phyloP scores from a whole-genome alignment of 1,284 basidiomycete species.

The Irpex sp. region DNA sequence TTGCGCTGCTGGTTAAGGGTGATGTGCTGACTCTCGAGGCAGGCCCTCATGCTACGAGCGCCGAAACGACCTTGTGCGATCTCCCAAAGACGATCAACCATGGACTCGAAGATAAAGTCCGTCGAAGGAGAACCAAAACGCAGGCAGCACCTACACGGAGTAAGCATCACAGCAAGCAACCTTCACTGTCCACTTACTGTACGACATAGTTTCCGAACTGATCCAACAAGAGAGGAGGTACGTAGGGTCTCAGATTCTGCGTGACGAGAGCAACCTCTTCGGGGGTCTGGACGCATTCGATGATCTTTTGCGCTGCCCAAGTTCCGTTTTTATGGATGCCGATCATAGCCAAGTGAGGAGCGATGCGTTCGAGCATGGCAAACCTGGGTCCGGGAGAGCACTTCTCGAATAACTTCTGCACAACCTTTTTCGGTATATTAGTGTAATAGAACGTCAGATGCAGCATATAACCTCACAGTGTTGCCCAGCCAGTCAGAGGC shows the following conservation, averaged over 20 bases:
- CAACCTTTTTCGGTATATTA: conserved; percentile 48
- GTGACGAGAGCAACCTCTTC: conserved; percentile 87
- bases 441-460: not conserved
- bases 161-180: conserved; percentile 9
- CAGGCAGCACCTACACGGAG: conserved; percentile 70
- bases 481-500: conserved; percentile 99
- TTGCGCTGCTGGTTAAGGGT: conserved; percentile 89
- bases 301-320: conserved; percentile 99
- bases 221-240: conserved; percentile 92
- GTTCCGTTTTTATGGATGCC: conserved; percentile 99
- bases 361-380: conserved; percentile 90
- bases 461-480: conserved; percentile 76
- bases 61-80: conserved; percentile 96
- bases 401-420: conserved; percentile 96
- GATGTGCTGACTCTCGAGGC: conserved; percentile 87
- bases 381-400: conserved; percentile 78
- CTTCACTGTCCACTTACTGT: conserved; percentile 54
- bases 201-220: conserved; percentile 99
- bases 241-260: conserved; percentile 85
- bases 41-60: conserved; percentile 96
- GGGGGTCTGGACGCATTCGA: conserved; percentile 88
- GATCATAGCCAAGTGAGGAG: conserved; percentile 94
- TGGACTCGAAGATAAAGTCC: conserved; percentile 97
- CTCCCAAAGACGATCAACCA: conserved; percentile 98
- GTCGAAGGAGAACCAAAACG: conserved; percentile 87